Evolutionary conservation across 257 asterid species (phyloP).

Genomic region (Plantago major): DNA sequence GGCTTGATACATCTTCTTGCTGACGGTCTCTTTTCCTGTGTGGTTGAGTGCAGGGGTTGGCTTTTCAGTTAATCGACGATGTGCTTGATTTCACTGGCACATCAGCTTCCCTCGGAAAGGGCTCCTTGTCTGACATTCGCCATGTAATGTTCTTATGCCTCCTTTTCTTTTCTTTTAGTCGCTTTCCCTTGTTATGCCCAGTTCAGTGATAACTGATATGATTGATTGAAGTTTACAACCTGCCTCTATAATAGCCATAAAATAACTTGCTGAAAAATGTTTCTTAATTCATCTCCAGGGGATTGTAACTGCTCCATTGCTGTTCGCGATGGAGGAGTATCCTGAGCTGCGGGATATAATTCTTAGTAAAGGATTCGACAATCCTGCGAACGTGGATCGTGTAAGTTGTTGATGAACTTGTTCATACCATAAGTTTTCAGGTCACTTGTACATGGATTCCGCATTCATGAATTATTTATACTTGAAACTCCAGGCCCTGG

Average conservation of each 20-base stretch:
- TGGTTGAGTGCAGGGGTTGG: conserved; percentile 65
- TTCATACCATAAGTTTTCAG: not conserved
- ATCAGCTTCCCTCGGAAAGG: conserved; percentile 86
- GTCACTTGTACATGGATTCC: not conserved
- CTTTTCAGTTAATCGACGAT: conserved; percentile 87
- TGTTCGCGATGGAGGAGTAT: conserved; percentile 88
- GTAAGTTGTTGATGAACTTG: conserved; percentile 40
- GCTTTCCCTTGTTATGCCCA: not conserved
- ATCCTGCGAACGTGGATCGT: conserved; percentile 62
- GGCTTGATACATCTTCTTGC: too few species aligned
- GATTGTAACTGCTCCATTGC: conserved; percentile 80
- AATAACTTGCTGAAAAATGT: not conserved
- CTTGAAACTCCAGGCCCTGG: conserved; percentile 60
- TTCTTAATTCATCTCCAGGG: conserved; percentile 42
- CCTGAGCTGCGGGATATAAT: conserved; percentile 60
- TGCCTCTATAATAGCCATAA: too few species aligned
- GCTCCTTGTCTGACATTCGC: conserved; percentile 87
- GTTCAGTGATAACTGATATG: too few species aligned
- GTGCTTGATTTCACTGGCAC: conserved; percentile 96
- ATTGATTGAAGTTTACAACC: too few species aligned
- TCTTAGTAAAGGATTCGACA: conserved; percentile 69
- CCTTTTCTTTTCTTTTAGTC: not conserved
- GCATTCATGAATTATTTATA: not conserved
- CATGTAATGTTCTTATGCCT: conserved; percentile 47
- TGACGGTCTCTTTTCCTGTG: not conserved